Evolutionary conservation across 2,329 filamentous ascomycete genomes (phyloP).

Genomic region (Alternaria rosae): DNA sequence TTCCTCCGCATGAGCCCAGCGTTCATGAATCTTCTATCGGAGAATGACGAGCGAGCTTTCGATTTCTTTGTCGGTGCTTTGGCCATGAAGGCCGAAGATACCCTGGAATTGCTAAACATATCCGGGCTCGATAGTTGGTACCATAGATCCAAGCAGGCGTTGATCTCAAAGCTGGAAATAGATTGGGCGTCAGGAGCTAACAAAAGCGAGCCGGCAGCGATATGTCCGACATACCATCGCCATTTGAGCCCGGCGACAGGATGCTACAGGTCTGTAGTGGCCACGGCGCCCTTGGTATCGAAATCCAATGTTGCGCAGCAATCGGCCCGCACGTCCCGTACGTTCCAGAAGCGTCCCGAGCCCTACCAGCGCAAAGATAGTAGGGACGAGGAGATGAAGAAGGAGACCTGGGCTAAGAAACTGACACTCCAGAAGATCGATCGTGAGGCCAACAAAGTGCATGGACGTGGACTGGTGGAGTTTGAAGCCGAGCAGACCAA

Average conservation of each 20-base stretch:
- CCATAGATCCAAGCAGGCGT: neutral
- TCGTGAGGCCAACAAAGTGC: neutral
- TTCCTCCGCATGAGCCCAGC: neutral
- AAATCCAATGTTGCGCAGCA: neutral
- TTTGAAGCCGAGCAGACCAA: neutral
- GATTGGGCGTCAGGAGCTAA: neutral
- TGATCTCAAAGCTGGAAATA: neutral
- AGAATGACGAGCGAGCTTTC: neutral
- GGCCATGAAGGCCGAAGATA: neutral
- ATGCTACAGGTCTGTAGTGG: neutral
- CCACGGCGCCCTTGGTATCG: neutral
- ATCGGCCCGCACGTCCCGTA: neutral
- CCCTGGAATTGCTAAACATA: neutral
- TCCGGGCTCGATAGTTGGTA: neutral
- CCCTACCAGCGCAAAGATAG: neutral
- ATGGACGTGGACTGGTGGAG: neutral
- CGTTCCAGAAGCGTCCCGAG: neutral
- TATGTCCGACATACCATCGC: neutral
- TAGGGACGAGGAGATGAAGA: neutral
- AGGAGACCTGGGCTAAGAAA: neutral
- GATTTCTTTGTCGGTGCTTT: neutral
- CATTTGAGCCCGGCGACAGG: neutral
- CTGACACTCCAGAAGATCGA: neutral
- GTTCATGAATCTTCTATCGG: slow-evolving; percentile 4
- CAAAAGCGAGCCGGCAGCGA: neutral